Evolutionary conservation across 768 basidiomycete species (phyloP), one percentile per base, ranked within the genome.

Genomic region (Filobasidium floriforme): DNA sequence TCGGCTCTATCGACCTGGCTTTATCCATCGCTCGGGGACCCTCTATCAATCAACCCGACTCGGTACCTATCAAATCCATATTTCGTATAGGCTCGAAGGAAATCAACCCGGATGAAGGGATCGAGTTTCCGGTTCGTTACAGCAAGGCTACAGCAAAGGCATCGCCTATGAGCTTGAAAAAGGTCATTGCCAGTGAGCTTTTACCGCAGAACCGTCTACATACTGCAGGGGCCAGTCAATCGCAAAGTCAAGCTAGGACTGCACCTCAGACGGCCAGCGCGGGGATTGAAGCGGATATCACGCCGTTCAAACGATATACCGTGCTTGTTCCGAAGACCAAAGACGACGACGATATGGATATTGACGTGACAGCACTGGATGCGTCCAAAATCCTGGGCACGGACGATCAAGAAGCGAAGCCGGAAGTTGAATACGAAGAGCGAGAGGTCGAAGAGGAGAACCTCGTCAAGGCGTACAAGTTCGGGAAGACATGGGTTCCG

Each of bases 11-110:
- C 7, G 69, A 87, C 41, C 82, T 82, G 22, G 89, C 88, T 1
- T 80, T 94, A 3, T 80, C 81, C 52, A 85, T 87, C 70, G 82
- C 73, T 7, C 69, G 79, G 19, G 60, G 73, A 7, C 81, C 79
- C 0, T 62, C 65, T 28, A 64, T 74, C 66, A 88, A 86, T 68
- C 75, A 82, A 59, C 83, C 84, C 52, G 89, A 87, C 71, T 92
- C 92, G 0, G 78, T 83, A 0, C 81, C 89, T 0, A 78, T 82
- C 73, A 81, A 80, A n/a, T 87, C 84, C 43, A 82, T 84, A 3
- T 81, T 99, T 5, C 85, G 87, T 40, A 80, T 99, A 24, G 94
- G 94, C 0, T 89, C 92, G 69, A 79, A 84, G 10, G 85, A 87
- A 6, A 81, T 82, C 0, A 81, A 84, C 29, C 79, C 84, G 6